A percentile compares a stretch with the other conserved stretches of the same genome.
Evolutionary conservation across 1,284 basidiomycete species (phyloP).

Genomic region (Takashimella tepidaria): DNA sequence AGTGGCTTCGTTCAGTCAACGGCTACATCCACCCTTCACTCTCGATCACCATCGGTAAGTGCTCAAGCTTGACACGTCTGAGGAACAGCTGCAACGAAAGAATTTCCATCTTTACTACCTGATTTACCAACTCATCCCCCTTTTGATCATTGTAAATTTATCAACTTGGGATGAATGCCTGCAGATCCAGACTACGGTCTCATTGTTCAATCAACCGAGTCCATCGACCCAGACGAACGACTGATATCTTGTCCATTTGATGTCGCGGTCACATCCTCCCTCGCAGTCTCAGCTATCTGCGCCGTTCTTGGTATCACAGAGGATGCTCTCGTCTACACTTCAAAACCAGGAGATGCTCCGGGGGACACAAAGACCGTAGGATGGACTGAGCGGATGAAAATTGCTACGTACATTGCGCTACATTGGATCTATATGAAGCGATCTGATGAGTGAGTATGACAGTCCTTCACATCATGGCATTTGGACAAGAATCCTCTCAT

Average conservation of each 20-base stretch:
- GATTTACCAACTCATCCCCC: neutral
- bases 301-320: conserved; percentile 21
- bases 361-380: conserved; percentile 28
- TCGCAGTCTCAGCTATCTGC: conserved; percentile 53
- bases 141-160: conserved; percentile 4
- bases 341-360: conserved; percentile 6
- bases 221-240: conserved; percentile 54
- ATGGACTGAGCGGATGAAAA: conserved; percentile 67
- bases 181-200: conserved; percentile 53
- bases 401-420: conserved; percentile 64
- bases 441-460: conserved; percentile 13
- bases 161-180: too few relatives aligned
- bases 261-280: conserved; percentile 61
- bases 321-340: conserved; percentile 18
- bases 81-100: too few relatives aligned
- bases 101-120: conserved; percentile 14
- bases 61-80: too few relatives aligned
- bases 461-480: too few relatives aligned
- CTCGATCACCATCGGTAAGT: conserved; percentile 41
- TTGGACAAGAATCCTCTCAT: too few relatives aligned
- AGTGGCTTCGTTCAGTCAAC: conserved; percentile 6
- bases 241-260: conserved; percentile 70
- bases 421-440: conserved; percentile 58
- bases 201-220: conserved; percentile 54
- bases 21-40: conserved; percentile 10